These are phyloP conservation scores for Boletellus sp. DNA, from an alignment of 1,284 basidiomycete species.

Conservation along the genomic window DNA sequence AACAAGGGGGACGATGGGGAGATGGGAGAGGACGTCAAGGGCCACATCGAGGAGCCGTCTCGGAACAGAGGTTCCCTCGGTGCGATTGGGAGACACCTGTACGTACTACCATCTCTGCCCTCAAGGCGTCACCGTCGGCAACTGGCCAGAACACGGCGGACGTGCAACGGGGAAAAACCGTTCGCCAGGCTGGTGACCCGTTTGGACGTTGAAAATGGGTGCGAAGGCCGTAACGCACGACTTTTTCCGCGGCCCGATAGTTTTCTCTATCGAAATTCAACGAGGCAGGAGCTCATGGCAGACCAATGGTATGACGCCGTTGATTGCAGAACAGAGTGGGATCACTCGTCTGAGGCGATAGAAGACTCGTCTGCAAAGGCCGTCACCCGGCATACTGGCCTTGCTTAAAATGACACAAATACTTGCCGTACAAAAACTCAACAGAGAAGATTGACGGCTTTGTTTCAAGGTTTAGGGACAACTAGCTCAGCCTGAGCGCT, in stretches of 20 bases:
- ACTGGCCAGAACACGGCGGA: no score
- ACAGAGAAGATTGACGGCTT: no score
- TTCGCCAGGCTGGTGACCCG: constrained; percentile 38
- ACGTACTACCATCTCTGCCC: not conserved
- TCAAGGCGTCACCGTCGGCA: not conserved
- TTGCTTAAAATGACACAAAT: no score
- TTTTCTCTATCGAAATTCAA: no score
- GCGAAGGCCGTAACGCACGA: constrained; percentile 38
- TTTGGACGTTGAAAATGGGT: no score
- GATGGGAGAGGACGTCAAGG: constrained; percentile 32
- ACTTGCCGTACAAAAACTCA: no score
- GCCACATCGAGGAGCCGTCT: constrained; percentile 38
- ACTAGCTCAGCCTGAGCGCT: no score
- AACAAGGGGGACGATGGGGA: constrained; percentile 3
- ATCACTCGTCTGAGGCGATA: no score
- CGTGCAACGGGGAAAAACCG: constrained; percentile 28
- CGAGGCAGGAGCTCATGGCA: constrained; percentile 18
- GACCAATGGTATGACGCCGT: constrained; percentile 24
- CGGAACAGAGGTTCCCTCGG: constrained; percentile 29
- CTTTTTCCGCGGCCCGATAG: constrained; percentile 10
- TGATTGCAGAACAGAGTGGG: no score
- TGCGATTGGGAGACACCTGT: constrained; percentile 2
- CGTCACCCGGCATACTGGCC: no score
- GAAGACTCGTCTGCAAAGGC: no score
- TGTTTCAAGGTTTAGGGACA: no score